A percentile compares a stretch with the other conserved stretches of the same genome.
Evolutionary conservation across 2,329 filamentous ascomycete species (phyloP).

Genomic region (Ophiocordyceps camponoti-rufipedis): DNA sequence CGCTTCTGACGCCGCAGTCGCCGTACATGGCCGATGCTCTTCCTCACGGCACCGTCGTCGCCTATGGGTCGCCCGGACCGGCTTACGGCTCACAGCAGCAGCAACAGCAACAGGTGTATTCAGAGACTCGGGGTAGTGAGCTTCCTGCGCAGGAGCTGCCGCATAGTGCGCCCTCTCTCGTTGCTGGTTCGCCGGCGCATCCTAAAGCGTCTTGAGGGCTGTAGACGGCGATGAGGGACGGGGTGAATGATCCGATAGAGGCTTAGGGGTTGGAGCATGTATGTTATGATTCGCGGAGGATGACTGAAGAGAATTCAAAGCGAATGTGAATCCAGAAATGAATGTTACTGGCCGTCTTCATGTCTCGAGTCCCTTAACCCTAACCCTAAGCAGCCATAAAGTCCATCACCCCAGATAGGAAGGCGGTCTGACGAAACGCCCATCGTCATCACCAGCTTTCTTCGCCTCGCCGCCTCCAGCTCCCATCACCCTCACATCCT

Average conservation of each 20-base stretch:
- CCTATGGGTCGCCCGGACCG: constrained; percentile 6
- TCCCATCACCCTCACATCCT: constrained; percentile 1
- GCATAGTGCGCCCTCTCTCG: background rate
- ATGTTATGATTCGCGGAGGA: too few relatives aligned
- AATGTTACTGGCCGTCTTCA: too few relatives aligned
- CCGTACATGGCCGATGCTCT: constrained; percentile 8
- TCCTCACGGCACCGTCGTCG: background rate
- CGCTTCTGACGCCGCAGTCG: constrained; percentile 7
- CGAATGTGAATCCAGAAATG: too few relatives aligned
- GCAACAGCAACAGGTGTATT: too few relatives aligned
- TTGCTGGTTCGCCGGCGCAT: background rate
- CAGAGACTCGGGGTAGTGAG: constrained; percentile 1
- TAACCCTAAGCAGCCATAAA: background rate
- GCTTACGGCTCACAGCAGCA: constrained; percentile 1
- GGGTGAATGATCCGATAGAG: too few relatives aligned
- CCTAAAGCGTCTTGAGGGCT: background rate
- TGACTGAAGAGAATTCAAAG: too few relatives aligned
- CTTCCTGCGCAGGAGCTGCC: background rate
- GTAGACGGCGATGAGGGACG: too few relatives aligned
- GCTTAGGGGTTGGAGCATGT: too few relatives aligned
- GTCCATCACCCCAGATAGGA: background rate
- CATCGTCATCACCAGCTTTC: background rate
- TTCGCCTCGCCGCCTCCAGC: too few relatives aligned
- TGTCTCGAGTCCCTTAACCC: background rate
- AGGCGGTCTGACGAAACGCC: background rate